Conservation (phyloP, 768 basidiomycete species). For the Tulasnella sp. region DNA sequence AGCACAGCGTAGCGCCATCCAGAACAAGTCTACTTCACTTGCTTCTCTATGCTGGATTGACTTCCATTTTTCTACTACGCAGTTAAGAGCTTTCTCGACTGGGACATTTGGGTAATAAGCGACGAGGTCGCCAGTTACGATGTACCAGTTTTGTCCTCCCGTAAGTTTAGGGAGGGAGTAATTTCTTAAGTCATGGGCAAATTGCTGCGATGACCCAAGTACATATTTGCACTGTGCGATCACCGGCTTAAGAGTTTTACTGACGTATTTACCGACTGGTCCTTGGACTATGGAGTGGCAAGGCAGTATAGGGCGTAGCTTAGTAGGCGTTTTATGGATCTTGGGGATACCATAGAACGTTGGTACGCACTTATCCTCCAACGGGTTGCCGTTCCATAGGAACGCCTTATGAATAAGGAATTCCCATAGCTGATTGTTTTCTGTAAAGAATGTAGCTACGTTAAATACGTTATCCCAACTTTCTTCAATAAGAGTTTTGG, state of each 20-base stretch:
- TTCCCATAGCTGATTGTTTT: neutral
- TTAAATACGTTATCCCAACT: neutral
- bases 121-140: conserved; percentile 29
- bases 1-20: neutral
- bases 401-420: neutral
- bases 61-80: neutral
- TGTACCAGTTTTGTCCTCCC: conserved; percentile 15
- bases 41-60: neutral
- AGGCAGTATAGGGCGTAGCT: neutral
- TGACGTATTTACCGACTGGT: neutral
- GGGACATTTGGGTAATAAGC: conserved; percentile 28
- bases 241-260: neutral
- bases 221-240: neutral
- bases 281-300: conserved; percentile 3
- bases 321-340: conserved; percentile 5
- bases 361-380: neutral
- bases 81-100: conserved; percentile 20
- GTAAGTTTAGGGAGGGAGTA: neutral
- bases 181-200: neutral
- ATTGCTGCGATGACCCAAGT: neutral
- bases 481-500: neutral
- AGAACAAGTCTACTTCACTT: neutral
- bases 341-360: conserved; percentile 3
- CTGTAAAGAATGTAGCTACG: too few relatives aligned
- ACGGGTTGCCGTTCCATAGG: neutral